phyloP scores from a whole-genome alignment of 805 yeast genomes.

The Helenozyma rhizophorensis region DNA sequence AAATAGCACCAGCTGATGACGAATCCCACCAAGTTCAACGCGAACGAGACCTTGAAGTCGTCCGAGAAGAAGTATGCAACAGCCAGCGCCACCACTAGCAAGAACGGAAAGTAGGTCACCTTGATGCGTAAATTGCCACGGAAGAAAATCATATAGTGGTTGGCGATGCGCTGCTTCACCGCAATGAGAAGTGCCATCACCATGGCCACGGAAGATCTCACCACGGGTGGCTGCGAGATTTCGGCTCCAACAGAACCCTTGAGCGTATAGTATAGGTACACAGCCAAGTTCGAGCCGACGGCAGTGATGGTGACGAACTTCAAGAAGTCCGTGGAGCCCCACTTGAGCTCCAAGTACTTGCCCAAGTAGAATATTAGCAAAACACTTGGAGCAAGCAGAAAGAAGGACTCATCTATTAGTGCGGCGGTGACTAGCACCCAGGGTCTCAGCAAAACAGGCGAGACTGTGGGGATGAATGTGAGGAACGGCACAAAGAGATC shows the following conservation, averaged over 20 bases:
- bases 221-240: constrained; percentile 35
- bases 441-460: constrained; percentile 38
- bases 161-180: constrained; percentile 62
- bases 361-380: constrained; percentile 49
- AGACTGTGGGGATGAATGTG: constrained; percentile 45
- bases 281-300: constrained; percentile 29
- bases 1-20: constrained; percentile 36
- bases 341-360: constrained; percentile 58
- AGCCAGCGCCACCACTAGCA: constrained; percentile 18
- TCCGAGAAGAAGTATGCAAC: constrained; percentile 15
- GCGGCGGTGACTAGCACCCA: constrained; percentile 49
- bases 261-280: constrained; percentile 24
- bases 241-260: constrained; percentile 12
- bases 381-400: constrained; percentile 34
- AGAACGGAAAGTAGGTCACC: constrained; percentile 37
- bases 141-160: constrained; percentile 50
- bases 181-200: constrained; percentile 58
- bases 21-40: constrained; percentile 28
- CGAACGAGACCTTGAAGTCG: constrained; percentile 23
- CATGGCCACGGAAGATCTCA: constrained; percentile 53
- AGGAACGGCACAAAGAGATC: constrained; percentile 46
- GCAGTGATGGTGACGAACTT: constrained; percentile 41
- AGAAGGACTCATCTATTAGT: constrained; percentile 42
- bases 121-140: constrained; percentile 43
- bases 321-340: constrained; percentile 55